These are phyloP conservation scores for Xylaria sp. DNA, from an alignment of 2,329 filamentous ascomycete species.

Conservation along the genomic window DNA sequence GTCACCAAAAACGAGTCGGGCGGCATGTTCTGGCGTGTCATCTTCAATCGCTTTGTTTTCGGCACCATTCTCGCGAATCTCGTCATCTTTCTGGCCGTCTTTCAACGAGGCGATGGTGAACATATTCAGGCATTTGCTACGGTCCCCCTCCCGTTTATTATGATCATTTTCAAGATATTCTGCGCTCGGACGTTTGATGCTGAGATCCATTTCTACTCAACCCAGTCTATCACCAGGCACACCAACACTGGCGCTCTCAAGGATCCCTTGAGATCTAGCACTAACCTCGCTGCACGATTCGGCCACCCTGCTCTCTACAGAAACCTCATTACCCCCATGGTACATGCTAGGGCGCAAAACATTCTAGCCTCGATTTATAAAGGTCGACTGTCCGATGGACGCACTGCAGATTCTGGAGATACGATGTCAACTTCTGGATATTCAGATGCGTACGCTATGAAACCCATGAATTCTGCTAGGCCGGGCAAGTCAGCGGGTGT, in stretches of 20 bases:
- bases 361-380: slow-evolving; percentile 87
- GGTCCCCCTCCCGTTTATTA: slow-evolving; percentile 79
- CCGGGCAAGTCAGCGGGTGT: slow-evolving; percentile 61
- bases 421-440: slow-evolving; percentile 74
- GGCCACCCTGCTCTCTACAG: slow-evolving; percentile 70
- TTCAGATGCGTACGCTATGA: slow-evolving; percentile 83
- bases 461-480: slow-evolving; percentile 74
- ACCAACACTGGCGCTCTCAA: slow-evolving; percentile 61
- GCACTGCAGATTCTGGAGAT: slow-evolving; percentile 68
- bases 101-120: slow-evolving; percentile 72
- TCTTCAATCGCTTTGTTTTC: slow-evolving; percentile 94
- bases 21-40: slow-evolving; percentile 88
- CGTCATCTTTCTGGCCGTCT: slow-evolving; percentile 80
- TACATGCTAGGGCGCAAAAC: slow-evolving; percentile 80
- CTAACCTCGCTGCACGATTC: slow-evolving; percentile 78
- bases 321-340: slow-evolving; percentile 42
- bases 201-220: slow-evolving; percentile 83
- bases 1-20: slow-evolving; percentile 97
- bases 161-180: slow-evolving; percentile 87
- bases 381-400: slow-evolving; percentile 77
- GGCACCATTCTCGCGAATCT: slow-evolving; percentile 81
- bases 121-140: slow-evolving; percentile 73
- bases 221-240: slow-evolving; percentile 64
- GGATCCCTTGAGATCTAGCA: slow-evolving; percentile 67
- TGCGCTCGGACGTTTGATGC: slow-evolving; percentile 81